Evolutionary conservation across 2,329 filamentous ascomycete genomes (phyloP), one percentile per base, ranked within the genome.

Genomic region (Plenodomus lindquistii): DNA sequence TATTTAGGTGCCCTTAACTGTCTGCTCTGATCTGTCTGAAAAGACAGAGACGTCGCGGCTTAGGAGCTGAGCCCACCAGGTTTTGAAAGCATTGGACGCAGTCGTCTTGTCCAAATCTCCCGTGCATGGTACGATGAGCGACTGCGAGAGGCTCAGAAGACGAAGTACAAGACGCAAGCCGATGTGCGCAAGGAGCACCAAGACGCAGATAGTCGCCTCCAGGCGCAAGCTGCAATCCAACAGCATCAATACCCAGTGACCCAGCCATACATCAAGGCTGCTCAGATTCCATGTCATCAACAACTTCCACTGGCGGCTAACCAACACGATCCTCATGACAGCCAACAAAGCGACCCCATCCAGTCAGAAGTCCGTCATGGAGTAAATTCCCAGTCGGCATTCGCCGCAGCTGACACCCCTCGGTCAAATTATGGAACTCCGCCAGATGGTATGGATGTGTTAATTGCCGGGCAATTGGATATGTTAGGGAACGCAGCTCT

Each of bases 21-120:
- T 15, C 34, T 50, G 42, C 35, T 50, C 42, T 35, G 42, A 50
- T 17, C 47, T 35, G 29, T 50, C 47, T 18, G 42, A 50, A 42
- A 50, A 50, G 38, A 50, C 42, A 17, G 47, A 29, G 1, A 45
- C 35, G 22, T 50, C 47, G n/a, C n/a, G n/a, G n/a, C n/a, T n/a
- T n/a, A n/a, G 20, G 22, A 39, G 42, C 6, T 24, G 17, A 8
- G 15, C 17, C 42, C 36, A 45, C 44, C 35, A 47, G n/a, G n/a
- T n/a, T n/a, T 27, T 5, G 17, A 17, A 22, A 42, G 34, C 42
- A 31, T 39, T 24, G n/a, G 44, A 39, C 2, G 39, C 40, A 22
- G 39, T 29, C 17, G 22, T 46, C 40, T 24, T 43, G 29, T n/a
- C 24, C 24, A 21, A 16, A 5, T 3, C 37, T 18, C 5, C n/a